Conservation (phyloP, 495 filamentous ascomycete species). For the Talaromyces thailandensis region DNA sequence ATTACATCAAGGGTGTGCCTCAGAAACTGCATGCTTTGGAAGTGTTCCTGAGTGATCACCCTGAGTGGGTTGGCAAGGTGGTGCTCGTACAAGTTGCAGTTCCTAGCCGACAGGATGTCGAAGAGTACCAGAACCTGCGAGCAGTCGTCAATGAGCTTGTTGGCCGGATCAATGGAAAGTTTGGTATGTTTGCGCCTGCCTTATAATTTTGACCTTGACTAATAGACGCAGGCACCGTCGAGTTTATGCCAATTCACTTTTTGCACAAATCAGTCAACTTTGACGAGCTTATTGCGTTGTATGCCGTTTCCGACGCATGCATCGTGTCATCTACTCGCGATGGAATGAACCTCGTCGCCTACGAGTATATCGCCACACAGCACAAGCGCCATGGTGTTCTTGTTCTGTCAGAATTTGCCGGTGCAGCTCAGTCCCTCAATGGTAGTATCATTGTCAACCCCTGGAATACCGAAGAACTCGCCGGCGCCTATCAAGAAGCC, state of each 20-base stretch:
- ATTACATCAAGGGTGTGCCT: constrained; percentile 88
- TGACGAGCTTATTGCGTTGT: constrained; percentile 76
- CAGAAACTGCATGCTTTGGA: constrained; percentile 85
- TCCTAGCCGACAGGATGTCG: constrained; percentile 75
- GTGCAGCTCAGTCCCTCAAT: constrained; percentile 75
- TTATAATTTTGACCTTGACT: not conserved
- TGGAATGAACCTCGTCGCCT: constrained; percentile 87
- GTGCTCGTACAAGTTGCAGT: constrained; percentile 86
- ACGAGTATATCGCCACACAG: constrained; percentile 84
- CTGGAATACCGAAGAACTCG: constrained; percentile 83
- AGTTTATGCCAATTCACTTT: constrained; percentile 89
- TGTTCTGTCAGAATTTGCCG: constrained; percentile 82
- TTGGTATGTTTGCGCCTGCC: constrained; percentile 36
- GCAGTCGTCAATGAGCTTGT: constrained; percentile 82
- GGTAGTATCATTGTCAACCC: constrained; percentile 79
- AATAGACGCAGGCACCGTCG: constrained; percentile 52
- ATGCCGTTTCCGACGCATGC: constrained; percentile 77
- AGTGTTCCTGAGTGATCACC: constrained; percentile 79
- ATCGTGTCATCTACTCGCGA: constrained; percentile 80
- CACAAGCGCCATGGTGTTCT: constrained; percentile 71
- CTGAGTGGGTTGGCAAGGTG: constrained; percentile 84
- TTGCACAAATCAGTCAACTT: constrained; percentile 78
- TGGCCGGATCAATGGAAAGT: constrained; percentile 77
- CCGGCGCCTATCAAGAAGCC: constrained; percentile 72
- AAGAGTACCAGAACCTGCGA: constrained; percentile 83